Evolutionary conservation across 1,284 basidiomycete species (phyloP).

Genomic region (Salmacisia buchloeana): DNA sequence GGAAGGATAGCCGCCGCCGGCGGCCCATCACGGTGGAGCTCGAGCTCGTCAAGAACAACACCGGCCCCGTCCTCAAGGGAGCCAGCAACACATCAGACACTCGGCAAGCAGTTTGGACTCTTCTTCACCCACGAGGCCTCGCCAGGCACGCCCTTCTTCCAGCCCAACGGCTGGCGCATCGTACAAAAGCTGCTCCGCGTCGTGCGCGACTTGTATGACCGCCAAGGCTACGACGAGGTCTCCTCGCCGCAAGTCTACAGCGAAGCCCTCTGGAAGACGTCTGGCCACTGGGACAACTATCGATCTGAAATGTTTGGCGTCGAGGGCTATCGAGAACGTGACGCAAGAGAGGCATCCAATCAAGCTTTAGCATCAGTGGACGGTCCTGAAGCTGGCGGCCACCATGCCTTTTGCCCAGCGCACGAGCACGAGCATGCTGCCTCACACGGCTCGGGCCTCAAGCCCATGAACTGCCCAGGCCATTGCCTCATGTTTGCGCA

Average conservation of each 20-base stretch:
- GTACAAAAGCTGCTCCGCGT: slow-evolving; percentile 43
- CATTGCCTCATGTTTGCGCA: slow-evolving; percentile 43
- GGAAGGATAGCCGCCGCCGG: background rate
- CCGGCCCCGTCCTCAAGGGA: background rate
- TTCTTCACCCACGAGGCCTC: slow-evolving; percentile 47
- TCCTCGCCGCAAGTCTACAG: slow-evolving; percentile 46
- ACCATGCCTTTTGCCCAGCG: slow-evolving; percentile 7
- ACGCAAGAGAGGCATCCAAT: slow-evolving; percentile 21
- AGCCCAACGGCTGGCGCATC: slow-evolving; percentile 46
- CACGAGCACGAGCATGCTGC: background rate
- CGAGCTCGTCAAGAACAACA: background rate
- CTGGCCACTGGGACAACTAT: slow-evolving; percentile 50
- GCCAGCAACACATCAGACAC: background rate
- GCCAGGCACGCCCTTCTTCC: slow-evolving; percentile 47
- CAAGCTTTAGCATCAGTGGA: no score
- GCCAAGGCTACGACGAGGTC: slow-evolving; percentile 47
- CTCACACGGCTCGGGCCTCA: slow-evolving; percentile 30
- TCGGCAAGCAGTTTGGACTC: slow-evolving; percentile 13
- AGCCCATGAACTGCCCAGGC: slow-evolving; percentile 49
- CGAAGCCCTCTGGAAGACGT: slow-evolving; percentile 40
- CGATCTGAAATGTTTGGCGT: slow-evolving; percentile 49
- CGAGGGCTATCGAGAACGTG: slow-evolving; percentile 34
- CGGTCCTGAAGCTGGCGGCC: background rate
- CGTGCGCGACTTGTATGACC: slow-evolving; percentile 46
- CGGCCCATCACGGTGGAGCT: background rate